Conservation (phyloP, 2,329 filamentous ascomycete genomes). For the Pseudogymnoascus sp. region DNA sequence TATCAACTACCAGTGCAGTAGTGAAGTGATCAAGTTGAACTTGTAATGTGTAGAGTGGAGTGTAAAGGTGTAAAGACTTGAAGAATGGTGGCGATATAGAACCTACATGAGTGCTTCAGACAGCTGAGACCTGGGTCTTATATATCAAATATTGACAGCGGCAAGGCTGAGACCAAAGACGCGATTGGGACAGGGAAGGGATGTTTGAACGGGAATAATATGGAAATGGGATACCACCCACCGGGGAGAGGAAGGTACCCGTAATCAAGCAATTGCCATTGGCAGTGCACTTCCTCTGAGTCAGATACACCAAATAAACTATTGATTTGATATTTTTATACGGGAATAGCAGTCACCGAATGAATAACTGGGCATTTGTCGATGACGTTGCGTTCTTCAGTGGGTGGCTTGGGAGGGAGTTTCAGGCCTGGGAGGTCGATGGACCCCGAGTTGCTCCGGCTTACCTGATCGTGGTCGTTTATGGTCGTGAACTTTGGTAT, state of each 20-base stretch:
- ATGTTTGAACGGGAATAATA: not conserved
- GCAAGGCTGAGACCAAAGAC: not conserved
- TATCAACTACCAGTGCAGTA: not conserved
- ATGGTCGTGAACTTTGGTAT: not conserved
- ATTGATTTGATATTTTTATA: not conserved
- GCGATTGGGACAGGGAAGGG: not conserved
- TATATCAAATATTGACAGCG: not conserved
- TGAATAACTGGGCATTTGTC: not conserved
- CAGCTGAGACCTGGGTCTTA: not conserved
- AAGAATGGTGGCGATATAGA: not conserved
- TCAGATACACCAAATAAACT: not conserved
- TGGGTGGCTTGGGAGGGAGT: not conserved
- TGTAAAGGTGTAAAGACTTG: not conserved
- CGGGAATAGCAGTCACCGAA: not conserved
- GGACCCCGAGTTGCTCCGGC: not conserved
- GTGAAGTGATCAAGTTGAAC: not conserved
- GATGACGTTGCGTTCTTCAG: not conserved
- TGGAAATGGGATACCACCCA: not conserved
- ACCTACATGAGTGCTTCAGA: not conserved
- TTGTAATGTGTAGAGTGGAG: not conserved
- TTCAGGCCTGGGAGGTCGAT: not conserved
- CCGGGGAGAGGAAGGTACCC: not conserved
- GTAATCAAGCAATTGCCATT: not conserved
- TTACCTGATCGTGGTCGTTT: not conserved
- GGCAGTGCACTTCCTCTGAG: not conserved